Evolutionary conservation across 2,329 filamentous ascomycete genomes (phyloP), one percentile per base, ranked within the genome.

Genomic region (Cordyceps javanica): DNA sequence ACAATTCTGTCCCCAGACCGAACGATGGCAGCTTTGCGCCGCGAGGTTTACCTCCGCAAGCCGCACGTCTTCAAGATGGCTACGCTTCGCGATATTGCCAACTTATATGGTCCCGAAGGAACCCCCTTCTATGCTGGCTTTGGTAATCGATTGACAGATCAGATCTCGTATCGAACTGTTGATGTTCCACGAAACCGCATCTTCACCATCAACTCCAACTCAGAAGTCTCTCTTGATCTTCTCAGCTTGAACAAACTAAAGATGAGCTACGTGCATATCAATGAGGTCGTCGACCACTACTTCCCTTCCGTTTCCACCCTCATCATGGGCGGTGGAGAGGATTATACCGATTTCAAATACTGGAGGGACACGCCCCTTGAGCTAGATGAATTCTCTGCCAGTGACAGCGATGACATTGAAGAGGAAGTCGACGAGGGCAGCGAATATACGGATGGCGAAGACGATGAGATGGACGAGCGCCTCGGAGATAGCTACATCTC

Each of bases 1-100:
- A 95, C 95, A 0, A 97, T 99, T 62, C 85, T 97, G 72, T 96
- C 90, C 36, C 95, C 94, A 0, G 94, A 99, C 72, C 83, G 94
- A 56, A 97, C 92, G 1, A 95, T 97, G 75, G 92, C 95, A 8
- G 95, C 94, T 0, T 74, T 99, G 30, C 82, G 94, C 58, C 86
- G 94, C 49, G 94, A 99, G 70, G 85, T 99, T 6, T 99, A 99
- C 69, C 80, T 99, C 26, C 85, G 94, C 55, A 97, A 99, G 71
- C 95, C 94, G 0, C 92, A 99, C 69, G 91, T 99, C 8, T 99
- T 99, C 83, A 99, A 99, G 74, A 99, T 99, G 95, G 91, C 94
- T 2, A 99, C 94, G 62, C 76, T 99, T 21, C 86, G 94, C 41
- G 94, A 99, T 70, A 97, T 99, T 64, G 86, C 92, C 68, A 90